Conservation (phyloP, 2,329 filamentous ascomycete genomes). For the Cladosporium oxysporum region DNA sequence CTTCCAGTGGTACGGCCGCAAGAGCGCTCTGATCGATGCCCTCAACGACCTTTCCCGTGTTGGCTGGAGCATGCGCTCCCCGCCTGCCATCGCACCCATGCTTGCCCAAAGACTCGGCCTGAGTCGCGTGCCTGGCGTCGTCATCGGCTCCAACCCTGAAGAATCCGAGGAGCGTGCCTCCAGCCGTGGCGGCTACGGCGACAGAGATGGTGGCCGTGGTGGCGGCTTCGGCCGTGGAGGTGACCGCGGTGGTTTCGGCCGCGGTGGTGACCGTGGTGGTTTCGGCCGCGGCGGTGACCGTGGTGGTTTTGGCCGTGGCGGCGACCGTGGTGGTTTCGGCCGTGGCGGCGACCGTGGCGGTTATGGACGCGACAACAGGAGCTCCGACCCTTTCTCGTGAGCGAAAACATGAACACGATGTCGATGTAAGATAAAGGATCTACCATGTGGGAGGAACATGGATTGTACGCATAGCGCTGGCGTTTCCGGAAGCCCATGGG, state of each 20-base stretch:
- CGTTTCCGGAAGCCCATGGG: slow-evolving; percentile 14
- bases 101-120: slow-evolving; percentile 36
- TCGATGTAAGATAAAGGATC: slow-evolving; percentile 11
- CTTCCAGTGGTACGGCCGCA: slow-evolving; percentile 44
- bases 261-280: slow-evolving; percentile 10
- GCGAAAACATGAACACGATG: not conserved
- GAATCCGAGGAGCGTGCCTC: slow-evolving; percentile 15
- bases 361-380: not conserved
- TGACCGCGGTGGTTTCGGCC: slow-evolving; percentile 16
- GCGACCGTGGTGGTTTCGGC: slow-evolving; percentile 16
- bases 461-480: slow-evolving; percentile 18
- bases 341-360: slow-evolving; percentile 11
- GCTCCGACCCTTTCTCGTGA: slow-evolving; percentile 14
- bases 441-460: not conserved
- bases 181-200: slow-evolving; percentile 22
- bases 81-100: slow-evolving; percentile 44
- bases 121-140: slow-evolving; percentile 32
- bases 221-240: slow-evolving; percentile 24
- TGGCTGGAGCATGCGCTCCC: slow-evolving; percentile 55
- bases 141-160: slow-evolving; percentile 27
- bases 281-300: slow-evolving; percentile 3
- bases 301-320: slow-evolving; percentile 16
- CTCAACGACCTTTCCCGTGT: slow-evolving; percentile 57
- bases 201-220: slow-evolving; percentile 21
- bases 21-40: slow-evolving; percentile 46